Evolutionary conservation across 805 yeast genomes (phyloP), one percentile per base, ranked within the genome.

Genomic region (Yarrowia sp.): DNA sequence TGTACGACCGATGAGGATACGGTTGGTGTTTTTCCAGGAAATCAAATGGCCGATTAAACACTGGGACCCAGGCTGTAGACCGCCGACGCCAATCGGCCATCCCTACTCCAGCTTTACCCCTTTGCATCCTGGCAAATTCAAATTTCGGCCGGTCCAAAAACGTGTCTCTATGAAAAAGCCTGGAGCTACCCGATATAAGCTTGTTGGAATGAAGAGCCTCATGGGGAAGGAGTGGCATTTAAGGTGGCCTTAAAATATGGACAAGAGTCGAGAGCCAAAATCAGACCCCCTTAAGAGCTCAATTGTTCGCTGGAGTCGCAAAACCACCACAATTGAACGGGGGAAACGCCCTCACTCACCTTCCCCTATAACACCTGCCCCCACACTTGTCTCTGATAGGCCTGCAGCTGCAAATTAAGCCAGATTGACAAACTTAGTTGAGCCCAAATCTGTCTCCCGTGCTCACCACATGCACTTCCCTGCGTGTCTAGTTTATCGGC

Each of bases 381-480:
- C 52, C 52, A 59, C 52, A 59, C 16, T 1, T 8, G 22, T 35
- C 42, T 35, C 52, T 59, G 65, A 59, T 59, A 59, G 65, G 65
- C 52, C 45, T 41, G 52, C 52, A 59, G 41, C 35, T 36, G 35
- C 45, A 53, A 40, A 19, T 53, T 38, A 53, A 19, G 11, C 4
- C 14, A 14, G 41, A n/a, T 32, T n/a, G 50, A n/a, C 41, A 58
- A 58, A 58, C 65, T 16, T 32, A 58, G 32, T 16, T 38, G 8
- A 2, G n/a, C 19, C 45, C 15, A 56, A 41, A 56, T 41, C 48
- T 56, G 36, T 26, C 63, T 56, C 63, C 63, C 63, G 52, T 43
- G 52, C 65, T 43, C 52, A 35, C 52, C 41, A 59, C 65, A 59
- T 59, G 65, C 65, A 59, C 41, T 12, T 43, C 65, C 52, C 65